Evolutionary conservation across 805 yeast species (phyloP).

Genomic region (Dipodascus geniculatus): DNA sequence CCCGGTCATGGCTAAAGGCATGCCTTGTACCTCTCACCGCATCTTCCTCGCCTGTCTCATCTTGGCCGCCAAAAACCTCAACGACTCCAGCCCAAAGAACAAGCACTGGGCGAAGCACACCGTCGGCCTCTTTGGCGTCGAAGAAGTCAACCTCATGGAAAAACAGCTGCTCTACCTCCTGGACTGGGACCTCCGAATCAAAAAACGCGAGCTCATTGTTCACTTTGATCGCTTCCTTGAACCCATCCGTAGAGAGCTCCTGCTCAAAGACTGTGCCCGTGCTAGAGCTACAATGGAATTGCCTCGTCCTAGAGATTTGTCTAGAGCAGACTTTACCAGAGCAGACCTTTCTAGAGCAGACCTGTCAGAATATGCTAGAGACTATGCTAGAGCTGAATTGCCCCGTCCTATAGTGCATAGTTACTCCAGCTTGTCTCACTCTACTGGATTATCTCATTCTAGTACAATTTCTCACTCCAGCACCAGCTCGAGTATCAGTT

Average conservation of each 20-base stretch:
- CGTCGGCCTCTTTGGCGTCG: constrained; percentile 62
- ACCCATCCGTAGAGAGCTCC: constrained; percentile 51
- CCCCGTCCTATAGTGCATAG: no score
- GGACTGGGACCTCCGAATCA: constrained; percentile 73
- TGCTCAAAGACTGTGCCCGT: background rate
- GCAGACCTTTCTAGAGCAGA: no score
- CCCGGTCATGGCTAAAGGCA: constrained; percentile 84
- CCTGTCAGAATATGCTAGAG: no score
- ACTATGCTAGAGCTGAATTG: no score
- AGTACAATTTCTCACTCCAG: background rate
- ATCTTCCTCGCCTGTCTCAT: constrained; percentile 83
- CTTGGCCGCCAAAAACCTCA: constrained; percentile 82
- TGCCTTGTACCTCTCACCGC: constrained; percentile 82
- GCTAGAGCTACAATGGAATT: background rate
- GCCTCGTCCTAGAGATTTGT: no score
- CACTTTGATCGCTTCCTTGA: constrained; percentile 65
- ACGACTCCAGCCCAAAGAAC: constrained; percentile 90
- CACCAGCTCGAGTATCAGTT: background rate
- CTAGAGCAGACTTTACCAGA: no score
- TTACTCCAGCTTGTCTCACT: background rate
- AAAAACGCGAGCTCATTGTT: constrained; percentile 54
- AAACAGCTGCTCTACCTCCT: constrained; percentile 71
- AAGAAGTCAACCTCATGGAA: constrained; percentile 85
- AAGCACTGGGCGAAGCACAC: constrained; percentile 95
- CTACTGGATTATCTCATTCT: background rate